Conservation (phyloP, 2,329 filamentous ascomycete genomes). For the Sporothrix schenckii region DNA sequence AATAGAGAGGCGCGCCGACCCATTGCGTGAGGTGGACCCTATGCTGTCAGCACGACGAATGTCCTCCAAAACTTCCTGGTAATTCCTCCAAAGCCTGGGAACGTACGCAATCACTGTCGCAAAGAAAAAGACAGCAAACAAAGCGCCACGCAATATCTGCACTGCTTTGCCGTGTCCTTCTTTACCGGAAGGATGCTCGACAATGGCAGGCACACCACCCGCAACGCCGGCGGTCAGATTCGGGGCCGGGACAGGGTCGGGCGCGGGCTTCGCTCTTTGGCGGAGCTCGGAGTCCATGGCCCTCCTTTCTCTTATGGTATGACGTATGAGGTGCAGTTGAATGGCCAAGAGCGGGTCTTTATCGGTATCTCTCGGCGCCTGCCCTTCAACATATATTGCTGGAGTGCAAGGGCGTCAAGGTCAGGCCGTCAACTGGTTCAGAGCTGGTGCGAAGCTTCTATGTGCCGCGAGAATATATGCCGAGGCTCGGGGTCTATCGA, state of each 20-base stretch:
- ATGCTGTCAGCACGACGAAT: conserved; percentile 36
- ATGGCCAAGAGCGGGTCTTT: conserved; percentile 19
- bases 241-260: conserved; percentile 40
- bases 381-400: conserved; percentile 11
- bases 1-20: conserved; percentile 74
- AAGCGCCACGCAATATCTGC: conserved; percentile 57
- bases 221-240: conserved; percentile 37
- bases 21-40: conserved; percentile 73
- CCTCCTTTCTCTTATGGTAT: background rate
- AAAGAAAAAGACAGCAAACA: conserved; percentile 57
- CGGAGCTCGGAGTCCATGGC: conserved; percentile 45
- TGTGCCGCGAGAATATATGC: background rate
- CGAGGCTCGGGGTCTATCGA: background rate
- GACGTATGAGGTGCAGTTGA: conserved; percentile 6
- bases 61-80: background rate
- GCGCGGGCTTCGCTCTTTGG: conserved; percentile 39
- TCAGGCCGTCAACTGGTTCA: background rate
- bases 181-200: conserved; percentile 58
- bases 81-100: background rate
- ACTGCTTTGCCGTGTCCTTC: conserved; percentile 55
- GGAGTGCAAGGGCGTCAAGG: background rate
- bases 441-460: background rate
- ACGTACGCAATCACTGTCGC: conserved; percentile 55
- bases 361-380: background rate
- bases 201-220: conserved; percentile 31